Evolutionary conservation across 352 stramenopile genomes (phyloP).

Genomic region (Pythium brassicae): DNA sequence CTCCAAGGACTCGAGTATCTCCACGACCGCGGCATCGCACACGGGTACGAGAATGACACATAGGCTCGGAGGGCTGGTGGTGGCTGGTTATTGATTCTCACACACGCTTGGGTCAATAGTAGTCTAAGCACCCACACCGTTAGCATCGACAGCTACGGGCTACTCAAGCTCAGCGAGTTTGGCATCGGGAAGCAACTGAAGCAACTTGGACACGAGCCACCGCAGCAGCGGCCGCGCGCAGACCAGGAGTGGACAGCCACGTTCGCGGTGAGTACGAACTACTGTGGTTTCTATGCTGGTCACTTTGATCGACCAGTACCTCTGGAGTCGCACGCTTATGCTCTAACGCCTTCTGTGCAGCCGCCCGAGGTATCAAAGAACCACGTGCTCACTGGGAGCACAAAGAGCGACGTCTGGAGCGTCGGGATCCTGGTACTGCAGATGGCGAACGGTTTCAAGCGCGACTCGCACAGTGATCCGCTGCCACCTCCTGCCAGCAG

Average conservation of each 20-base stretch:
- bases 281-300: no score
- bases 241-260: conserved; percentile 18
- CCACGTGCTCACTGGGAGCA: conserved; percentile 6
- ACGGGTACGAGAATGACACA: conserved; percentile 36
- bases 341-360: conserved; percentile 4
- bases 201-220: background rate
- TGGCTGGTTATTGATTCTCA: background rate
- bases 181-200: conserved; percentile 19
- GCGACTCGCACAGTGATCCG: conserved; percentile 10
- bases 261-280: conserved; percentile 12
- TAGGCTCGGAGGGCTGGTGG: background rate
- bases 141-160: conserved; percentile 56
- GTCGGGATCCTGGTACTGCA: conserved; percentile 53
- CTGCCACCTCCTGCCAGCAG: background rate
- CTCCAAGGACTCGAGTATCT: conserved; percentile 47
- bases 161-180: conserved; percentile 56
- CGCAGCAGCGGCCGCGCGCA: background rate
- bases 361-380: conserved; percentile 22
- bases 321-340: background rate
- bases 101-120: conserved; percentile 10
- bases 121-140: conserved; percentile 40
- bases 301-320: background rate
- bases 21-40: conserved; percentile 34
- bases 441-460: conserved; percentile 26
- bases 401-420: conserved; percentile 53